phyloP scores from a whole-genome alignment of 768 basidiomycete genomes.

The Boletus rex-veris region DNA sequence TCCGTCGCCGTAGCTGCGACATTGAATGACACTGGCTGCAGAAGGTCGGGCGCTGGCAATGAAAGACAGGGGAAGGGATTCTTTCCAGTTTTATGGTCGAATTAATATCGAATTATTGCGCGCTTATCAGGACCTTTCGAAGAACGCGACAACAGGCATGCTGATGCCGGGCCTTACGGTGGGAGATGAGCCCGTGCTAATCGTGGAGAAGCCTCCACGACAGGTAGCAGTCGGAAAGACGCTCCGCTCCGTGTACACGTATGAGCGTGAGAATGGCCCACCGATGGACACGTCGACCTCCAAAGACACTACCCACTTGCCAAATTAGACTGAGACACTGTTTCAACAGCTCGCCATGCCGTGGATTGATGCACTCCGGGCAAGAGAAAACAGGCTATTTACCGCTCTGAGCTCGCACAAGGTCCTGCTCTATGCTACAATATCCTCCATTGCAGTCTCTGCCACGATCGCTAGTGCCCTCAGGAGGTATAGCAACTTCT shows the following conservation, averaged over 20 bases:
- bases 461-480: conserved; percentile 78
- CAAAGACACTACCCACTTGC: neutral
- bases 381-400: conserved; percentile 48
- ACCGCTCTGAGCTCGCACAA: conserved; percentile 56
- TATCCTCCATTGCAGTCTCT: conserved; percentile 67
- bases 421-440: conserved; percentile 61
- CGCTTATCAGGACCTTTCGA: too few species aligned
- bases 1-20: conserved; percentile 12
- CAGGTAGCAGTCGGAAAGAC: too few species aligned
- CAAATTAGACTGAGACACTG: neutral
- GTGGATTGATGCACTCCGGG: conserved; percentile 46
- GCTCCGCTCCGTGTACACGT: neutral
- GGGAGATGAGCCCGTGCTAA: too few species aligned
- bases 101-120: too few species aligned
- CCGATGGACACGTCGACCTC: conserved; percentile 14
- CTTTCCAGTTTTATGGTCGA: too few species aligned
- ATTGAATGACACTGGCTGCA: neutral
- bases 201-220: neutral
- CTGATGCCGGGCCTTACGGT: too few species aligned
- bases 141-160: too few species aligned
- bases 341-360: conserved; percentile 39
- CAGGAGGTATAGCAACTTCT: conserved; percentile 85
- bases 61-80: too few species aligned
- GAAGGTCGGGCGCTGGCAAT: too few species aligned
- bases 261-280: conserved; percentile 14